Percentiles rank a stretch among this genome's conserved stretches.
Evolutionary conservation across 305 asterid genomes (phyloP).

Genomic region (Fraxinus greggii): DNA sequence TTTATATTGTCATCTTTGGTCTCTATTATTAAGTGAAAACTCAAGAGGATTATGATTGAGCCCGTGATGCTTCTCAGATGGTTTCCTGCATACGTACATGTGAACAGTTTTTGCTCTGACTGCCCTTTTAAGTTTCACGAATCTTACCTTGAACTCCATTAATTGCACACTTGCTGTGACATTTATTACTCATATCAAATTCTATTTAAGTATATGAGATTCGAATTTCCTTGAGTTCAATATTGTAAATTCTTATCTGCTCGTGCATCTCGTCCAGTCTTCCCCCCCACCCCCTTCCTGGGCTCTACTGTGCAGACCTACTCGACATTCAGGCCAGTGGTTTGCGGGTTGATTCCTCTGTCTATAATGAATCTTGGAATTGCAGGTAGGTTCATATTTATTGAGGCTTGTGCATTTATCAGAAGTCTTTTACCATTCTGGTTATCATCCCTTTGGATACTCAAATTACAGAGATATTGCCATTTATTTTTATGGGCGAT

Average conservation of each 20-base stretch:
- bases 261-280: background rate
- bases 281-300: background rate
- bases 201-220: background rate
- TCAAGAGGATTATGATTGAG: constrained; percentile 20
- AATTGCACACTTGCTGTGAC: background rate
- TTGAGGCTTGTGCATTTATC: background rate
- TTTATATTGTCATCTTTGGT: constrained; percentile 25
- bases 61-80: background rate
- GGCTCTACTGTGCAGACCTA: background rate
- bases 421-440: background rate
- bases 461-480: background rate
- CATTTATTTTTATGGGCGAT: background rate
- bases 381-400: background rate
- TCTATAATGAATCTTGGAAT: background rate
- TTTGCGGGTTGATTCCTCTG: background rate
- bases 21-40: constrained; percentile 29
- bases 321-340: no score
- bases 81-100: background rate
- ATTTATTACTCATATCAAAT: background rate
- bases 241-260: background rate
- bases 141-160: background rate
- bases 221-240: background rate
- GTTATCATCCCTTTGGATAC: background rate
- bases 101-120: background rate
- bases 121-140: background rate